Base-by-base conservation (phyloP, 1,284 basidiomycete genomes). In the Agaricales sp. region DNA sequence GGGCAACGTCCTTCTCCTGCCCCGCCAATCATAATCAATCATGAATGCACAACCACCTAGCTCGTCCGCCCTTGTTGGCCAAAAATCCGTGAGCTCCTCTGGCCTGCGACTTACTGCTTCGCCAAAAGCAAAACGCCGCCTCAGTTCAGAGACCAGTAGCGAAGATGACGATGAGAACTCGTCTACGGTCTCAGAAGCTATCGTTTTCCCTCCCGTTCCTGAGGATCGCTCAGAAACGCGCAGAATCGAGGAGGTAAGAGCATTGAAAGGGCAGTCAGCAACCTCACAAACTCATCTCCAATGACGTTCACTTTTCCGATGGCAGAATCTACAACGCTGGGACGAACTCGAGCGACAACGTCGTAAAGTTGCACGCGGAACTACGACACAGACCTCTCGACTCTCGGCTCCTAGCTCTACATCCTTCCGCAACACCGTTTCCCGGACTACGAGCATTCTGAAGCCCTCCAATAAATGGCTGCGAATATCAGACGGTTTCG, bases 291-390 rank as follows among this genome's bases (percentile, higher is more conserved):
- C 41, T 44, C 45, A 21, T 21, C 47, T 37, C 51, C 50, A 37
- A 37, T 11, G 12, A 12, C 25, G 46, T 49, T 41, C 38, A 19
- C 38, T 43, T 50, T 38, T 51, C 18, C 35, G 21, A 48, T 49
- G 44, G 50, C 54, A 89, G 86, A 89, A 78, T 52, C 68, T 89
- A 18, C 71, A 73, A 52, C 74, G 74, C 38, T 88, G 85, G 87
- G 86, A 89, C 55, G 63, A 77, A 43, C 75, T 75, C 26, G 86
- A 89, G 60, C 74, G 82, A 25, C 77, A 78, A 57, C 73, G 82
- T 52, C 75, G 83, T 63, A 82, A 76, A 62, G 67, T 70, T n/a
- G 75, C 71, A 2, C 74, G 83, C 46, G 78, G 75, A 48, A 78
- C 79, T 0, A 45, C n/a, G n/a, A n/a, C n/a, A n/a, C n/a, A n/a